A percentile compares a stretch with the other conserved stretches of the same genome.
Evolutionary conservation across 228 moss, liverwort and hornwort genomes (phyloP).

Genomic region (Sphagnum magellanicum): DNA sequence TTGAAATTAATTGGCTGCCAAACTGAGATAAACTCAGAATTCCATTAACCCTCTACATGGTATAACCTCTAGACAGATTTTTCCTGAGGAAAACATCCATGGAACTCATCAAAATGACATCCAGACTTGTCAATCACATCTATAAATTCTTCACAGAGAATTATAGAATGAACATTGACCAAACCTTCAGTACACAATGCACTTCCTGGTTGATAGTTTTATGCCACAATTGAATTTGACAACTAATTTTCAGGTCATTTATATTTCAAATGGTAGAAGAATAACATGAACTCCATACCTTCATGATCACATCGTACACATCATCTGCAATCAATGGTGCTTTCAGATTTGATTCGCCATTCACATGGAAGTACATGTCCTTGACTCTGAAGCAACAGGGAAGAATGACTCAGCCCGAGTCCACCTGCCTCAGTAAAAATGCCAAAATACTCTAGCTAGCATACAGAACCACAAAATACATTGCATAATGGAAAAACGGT

Average conservation of each 20-base stretch:
- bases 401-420: not conserved
- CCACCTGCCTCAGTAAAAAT: not conserved
- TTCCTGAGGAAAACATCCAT: no score
- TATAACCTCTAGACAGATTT: no score
- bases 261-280: no score
- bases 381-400: slow-evolving; percentile 47
- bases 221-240: no score
- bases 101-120: no score
- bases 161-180: no score
- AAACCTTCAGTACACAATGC: no score
- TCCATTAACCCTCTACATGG: not conserved
- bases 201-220: no score
- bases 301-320: slow-evolving; percentile 60
- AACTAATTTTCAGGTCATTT: no score
- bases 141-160: no score
- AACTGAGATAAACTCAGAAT: slow-evolving; percentile 2
- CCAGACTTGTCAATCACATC: no score
- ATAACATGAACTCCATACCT: slow-evolving; percentile 21
- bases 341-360: slow-evolving; percentile 56
- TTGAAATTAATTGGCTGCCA: slow-evolving; percentile 7
- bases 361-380: slow-evolving; percentile 78
- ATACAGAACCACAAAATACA: not conserved
- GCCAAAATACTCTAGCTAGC: no score
- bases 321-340: slow-evolving; percentile 82
- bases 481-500: not conserved